Base-by-base conservation (phyloP, 129 eudicot genomes). In the Flaveria sonorensis region DNA sequence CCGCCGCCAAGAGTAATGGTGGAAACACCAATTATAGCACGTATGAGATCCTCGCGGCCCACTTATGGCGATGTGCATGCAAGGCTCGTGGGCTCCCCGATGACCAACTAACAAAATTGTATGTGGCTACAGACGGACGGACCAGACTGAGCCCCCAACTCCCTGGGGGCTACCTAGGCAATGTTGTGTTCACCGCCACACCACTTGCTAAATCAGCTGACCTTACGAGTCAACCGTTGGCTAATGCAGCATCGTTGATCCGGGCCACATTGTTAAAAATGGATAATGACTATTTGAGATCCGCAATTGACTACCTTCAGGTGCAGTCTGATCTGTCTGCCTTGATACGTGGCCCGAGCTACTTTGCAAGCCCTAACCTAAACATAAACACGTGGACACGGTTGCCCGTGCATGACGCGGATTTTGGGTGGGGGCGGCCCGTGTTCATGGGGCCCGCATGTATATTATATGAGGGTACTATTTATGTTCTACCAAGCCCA, bases 391-490 rank as follows among this genome's bases (percentile, higher is more conserved):
- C 88, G 11, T 91, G 94, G 97, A 81, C 79, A 7, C 71, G 87
- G 59, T 75, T 91, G 42, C 95, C 97, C 0, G 79, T 88, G 4
- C 65, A 87, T 30, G 97, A 87, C 21, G 85, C 89, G 1, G 97
- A 91, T 71, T 91, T 91, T 11, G 97, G 95, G 23, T 88, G 93
- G 97, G 97, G 97, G 0, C 81, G 82, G 42, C 90, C 93, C 20
- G n/a, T 84, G 7, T 78, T 71, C 62, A 80, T 84, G 84, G 95
- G 92, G 0, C 94, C 88, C 7, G 94, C 82, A 0, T 64, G 80
- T 36, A 83, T 88, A 30, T 59, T 79, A 26, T 86, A 76, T 15
- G 97, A 91, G 70, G 97, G 97, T 9, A 78, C 83, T 4, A 81
- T 78, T 0, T 80, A 79, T 16, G 83, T 90, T 14, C 55, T 90